A percentile compares a stretch with the other conserved stretches of the same genome.
phyloP scores from a whole-genome alignment of 176 grass and related monocot species.

The Melocanna baccifera region DNA sequence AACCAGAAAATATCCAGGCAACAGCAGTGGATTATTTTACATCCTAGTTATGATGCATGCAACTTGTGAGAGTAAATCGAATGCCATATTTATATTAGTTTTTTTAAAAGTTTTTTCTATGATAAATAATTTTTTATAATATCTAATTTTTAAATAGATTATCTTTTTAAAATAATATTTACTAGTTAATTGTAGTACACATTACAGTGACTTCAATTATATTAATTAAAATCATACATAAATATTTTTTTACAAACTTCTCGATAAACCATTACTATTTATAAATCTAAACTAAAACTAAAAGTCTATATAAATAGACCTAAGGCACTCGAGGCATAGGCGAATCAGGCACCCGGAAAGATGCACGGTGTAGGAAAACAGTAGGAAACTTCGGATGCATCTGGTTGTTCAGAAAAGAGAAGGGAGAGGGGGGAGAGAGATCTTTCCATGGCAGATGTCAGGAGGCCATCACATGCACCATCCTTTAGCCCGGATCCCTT shows the following conservation, averaged over 20 bases:
- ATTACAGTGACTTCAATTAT: too few relatives aligned
- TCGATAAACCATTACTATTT: too few relatives aligned
- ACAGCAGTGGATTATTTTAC: constrained; percentile 13
- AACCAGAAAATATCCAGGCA: neutral
- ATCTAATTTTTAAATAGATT: too few relatives aligned
- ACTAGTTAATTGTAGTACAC: too few relatives aligned
- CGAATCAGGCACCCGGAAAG: constrained; percentile 4
- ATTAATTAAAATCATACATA: too few relatives aligned
- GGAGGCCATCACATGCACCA: constrained; percentile 23
- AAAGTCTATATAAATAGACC: too few relatives aligned
- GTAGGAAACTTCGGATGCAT: constrained; percentile 31
- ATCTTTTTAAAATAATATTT: too few relatives aligned
- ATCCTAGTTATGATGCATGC: neutral
- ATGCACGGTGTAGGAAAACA: constrained; percentile 12
- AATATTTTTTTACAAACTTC: too few relatives aligned
- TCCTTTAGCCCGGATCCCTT: neutral
- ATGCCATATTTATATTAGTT: too few relatives aligned
- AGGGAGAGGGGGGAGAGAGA: neutral
- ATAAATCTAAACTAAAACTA: too few relatives aligned
- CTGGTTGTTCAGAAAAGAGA: neutral
- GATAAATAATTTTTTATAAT: too few relatives aligned
- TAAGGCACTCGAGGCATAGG: neutral
- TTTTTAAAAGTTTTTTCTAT: too few relatives aligned
- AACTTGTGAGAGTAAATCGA: neutral
- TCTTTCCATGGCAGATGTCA: constrained; percentile 37